Evolutionary conservation across 83 land plant genomes (phyloP).

Genomic region (Diphasiastrum complanatum): DNA sequence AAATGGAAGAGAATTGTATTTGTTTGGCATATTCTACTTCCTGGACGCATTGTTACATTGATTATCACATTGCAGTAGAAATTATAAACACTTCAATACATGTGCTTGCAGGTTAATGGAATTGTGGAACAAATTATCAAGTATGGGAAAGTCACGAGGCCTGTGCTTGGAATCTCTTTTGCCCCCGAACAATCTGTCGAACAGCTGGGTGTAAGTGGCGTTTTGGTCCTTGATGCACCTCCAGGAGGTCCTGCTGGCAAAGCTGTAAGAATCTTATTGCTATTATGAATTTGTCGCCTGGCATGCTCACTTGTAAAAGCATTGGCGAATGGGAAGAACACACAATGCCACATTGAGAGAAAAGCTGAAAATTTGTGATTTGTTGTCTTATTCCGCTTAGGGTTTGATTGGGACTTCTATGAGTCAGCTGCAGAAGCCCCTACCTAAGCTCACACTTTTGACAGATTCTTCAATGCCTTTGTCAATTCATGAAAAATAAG

Average conservation of each 20-base stretch:
- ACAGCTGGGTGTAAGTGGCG: slow-evolving; percentile 27
- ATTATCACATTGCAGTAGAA: neutral
- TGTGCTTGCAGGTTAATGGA: slow-evolving; percentile 20
- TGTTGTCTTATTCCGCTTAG: too few species aligned
- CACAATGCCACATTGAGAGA: neutral
- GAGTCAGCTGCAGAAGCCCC: too few species aligned
- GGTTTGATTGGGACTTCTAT: neutral
- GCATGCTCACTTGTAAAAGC: neutral
- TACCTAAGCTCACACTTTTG: too few species aligned
- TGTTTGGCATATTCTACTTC: neutral
- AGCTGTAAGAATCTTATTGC: slow-evolving; percentile 9
- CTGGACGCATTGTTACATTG: neutral
- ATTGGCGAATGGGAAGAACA: neutral
- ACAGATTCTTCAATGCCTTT: too few species aligned
- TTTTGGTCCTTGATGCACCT: slow-evolving; percentile 24
- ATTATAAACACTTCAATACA: slow-evolving; percentile 10
- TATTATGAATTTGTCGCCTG: neutral
- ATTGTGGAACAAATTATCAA: slow-evolving; percentile 28
- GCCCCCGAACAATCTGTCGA: slow-evolving; percentile 30
- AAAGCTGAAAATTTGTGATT: too few species aligned
- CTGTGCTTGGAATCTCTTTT: slow-evolving; percentile 24
- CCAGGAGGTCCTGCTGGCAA: slow-evolving; percentile 29
- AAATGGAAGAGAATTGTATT: too few species aligned
- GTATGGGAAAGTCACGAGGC: slow-evolving; percentile 26
- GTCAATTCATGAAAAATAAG: too few species aligned